phyloP scores from a whole-genome alignment of 305 asterid species.

The Andrographis paniculata region DNA sequence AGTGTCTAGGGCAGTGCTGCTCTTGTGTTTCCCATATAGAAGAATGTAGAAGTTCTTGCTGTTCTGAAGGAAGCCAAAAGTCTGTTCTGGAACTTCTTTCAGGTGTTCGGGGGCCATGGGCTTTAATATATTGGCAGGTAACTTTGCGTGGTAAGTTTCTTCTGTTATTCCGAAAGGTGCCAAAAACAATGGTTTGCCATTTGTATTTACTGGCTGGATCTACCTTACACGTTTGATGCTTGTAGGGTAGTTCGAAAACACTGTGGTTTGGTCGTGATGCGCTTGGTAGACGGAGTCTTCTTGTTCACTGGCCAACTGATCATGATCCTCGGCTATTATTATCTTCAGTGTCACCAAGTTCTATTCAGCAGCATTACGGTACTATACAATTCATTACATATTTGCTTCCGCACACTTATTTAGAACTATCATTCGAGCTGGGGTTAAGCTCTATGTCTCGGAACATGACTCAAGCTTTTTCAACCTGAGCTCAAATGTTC shows the following conservation, averaged over 20 bases:
- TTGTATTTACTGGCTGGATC: constrained; percentile 15
- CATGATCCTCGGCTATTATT: constrained; percentile 69
- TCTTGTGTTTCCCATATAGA: constrained; percentile 40
- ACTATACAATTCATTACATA: constrained; percentile 10
- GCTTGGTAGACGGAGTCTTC: constrained; percentile 89
- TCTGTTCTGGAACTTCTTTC: constrained; percentile 73
- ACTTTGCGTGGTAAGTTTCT: constrained; percentile 76
- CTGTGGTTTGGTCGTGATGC: constrained; percentile 99
- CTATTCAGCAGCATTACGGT: constrained; percentile 43
- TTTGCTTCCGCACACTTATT: constrained; percentile 4
- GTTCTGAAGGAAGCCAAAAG: constrained; percentile 32
- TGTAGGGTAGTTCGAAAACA: constrained; percentile 70
- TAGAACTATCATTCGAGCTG: too few species aligned
- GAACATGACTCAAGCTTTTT: too few species aligned
- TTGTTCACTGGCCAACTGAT: constrained; percentile 90
- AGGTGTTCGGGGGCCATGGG: constrained; percentile 91
- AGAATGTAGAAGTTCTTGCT: constrained; percentile 22
- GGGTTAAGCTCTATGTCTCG: too few species aligned
- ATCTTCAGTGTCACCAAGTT: constrained; percentile 80
- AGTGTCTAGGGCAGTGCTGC: constrained; percentile 49
- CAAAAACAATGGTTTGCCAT: constrained; percentile 7
- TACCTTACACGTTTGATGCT: constrained; percentile 22
- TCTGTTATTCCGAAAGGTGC: constrained; percentile 18
- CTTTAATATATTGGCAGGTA: constrained; percentile 97
- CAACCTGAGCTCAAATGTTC: too few species aligned